A percentile compares a stretch with the other conserved stretches of the same genome.
phyloP scores from a whole-genome alignment of 1,284 basidiomycete genomes.

The Papiliotrema laurentii region DNA sequence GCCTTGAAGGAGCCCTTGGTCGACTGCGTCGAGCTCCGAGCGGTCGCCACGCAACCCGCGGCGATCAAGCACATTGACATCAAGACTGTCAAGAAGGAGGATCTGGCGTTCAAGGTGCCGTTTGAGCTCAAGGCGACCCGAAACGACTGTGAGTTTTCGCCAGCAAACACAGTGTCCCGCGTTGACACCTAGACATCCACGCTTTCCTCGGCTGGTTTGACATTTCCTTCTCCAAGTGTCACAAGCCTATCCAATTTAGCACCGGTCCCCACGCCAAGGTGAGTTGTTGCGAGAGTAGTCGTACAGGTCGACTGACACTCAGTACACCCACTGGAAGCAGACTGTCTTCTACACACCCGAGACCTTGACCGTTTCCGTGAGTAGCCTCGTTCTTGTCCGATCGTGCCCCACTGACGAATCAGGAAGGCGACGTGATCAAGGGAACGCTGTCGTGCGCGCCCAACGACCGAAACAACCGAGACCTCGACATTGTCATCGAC shows the following conservation, averaged over 20 bases:
- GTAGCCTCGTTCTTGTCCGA: constrained; percentile 7
- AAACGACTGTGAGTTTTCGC: constrained; percentile 73
- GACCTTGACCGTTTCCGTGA: constrained; percentile 53
- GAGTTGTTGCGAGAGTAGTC: constrained; percentile 7
- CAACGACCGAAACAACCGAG: constrained; percentile 84
- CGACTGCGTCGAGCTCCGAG: constrained; percentile 92
- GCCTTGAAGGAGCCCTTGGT: constrained; percentile 94
- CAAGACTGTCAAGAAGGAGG: constrained; percentile 88
- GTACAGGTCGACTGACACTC: constrained; percentile 1
- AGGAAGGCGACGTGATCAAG: constrained; percentile 64
- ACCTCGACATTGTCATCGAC: constrained; percentile 79
- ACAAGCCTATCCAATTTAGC: constrained; percentile 92
- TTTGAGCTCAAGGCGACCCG: constrained; percentile 81
- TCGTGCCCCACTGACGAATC: constrained; percentile 1
- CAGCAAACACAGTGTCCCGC: background rate
- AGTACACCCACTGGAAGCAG: constrained; percentile 96
- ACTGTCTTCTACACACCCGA: constrained; percentile 93
- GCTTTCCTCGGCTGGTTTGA: constrained; percentile 99
- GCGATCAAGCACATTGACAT: constrained; percentile 89
- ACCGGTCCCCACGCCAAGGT: constrained; percentile 87
- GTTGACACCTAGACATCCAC: constrained; percentile 69
- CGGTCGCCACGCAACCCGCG: constrained; percentile 86
- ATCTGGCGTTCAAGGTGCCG: constrained; percentile 76
- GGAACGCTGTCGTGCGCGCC: constrained; percentile 74
- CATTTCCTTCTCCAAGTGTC: constrained; percentile 90